Evolutionary conservation across 202 grass and related monocot species (phyloP).

Genomic region (Dendrocalamus latiflorus): DNA sequence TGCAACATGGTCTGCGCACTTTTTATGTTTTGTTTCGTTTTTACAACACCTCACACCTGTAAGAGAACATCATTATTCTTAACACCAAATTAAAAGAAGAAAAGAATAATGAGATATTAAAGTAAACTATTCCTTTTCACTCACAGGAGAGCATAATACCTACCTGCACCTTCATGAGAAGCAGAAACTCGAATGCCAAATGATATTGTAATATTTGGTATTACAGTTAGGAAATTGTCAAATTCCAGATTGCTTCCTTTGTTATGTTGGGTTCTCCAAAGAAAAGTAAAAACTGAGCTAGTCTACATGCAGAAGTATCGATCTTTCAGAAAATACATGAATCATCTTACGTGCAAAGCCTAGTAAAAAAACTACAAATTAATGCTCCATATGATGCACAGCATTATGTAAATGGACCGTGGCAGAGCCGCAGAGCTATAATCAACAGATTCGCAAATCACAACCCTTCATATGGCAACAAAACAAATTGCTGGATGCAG

Average conservation of each 20-base stretch:
- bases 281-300: background rate
- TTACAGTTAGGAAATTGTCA: background rate
- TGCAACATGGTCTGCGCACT: constrained; percentile 19
- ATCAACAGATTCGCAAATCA: background rate
- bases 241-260: background rate
- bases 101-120: background rate
- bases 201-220: background rate
- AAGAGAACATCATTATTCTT: constrained; percentile 50
- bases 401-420: background rate
- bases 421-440: background rate
- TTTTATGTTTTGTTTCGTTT: constrained; percentile 38
- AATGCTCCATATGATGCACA: background rate
- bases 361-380: background rate
- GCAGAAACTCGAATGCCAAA: constrained; percentile 1
- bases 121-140: constrained; percentile 8
- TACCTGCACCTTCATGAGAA: constrained; percentile 7
- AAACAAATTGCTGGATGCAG: background rate
- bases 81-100: constrained; percentile 15
- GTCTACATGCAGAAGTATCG: background rate
- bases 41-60: constrained; percentile 36
- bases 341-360: background rate
- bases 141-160: background rate
- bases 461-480: background rate
- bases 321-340: background rate
- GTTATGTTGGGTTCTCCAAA: background rate